These are phyloP conservation scores for Apophysomyces ossiformis DNA, from an alignment of 371 early-diverging fungal species.

Conservation along the genomic window DNA sequence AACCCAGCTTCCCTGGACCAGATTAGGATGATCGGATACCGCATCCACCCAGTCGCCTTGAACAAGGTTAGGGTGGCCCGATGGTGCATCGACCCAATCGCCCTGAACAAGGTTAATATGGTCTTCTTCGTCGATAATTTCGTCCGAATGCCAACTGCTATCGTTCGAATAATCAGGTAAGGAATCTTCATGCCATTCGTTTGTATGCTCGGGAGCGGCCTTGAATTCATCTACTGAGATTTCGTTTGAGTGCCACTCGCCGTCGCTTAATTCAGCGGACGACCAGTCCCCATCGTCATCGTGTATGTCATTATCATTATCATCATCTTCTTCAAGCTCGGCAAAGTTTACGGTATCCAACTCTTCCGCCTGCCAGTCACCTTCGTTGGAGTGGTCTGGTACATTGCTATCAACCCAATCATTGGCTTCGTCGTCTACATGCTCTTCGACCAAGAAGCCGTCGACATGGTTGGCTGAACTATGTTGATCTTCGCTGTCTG, in stretches of 20 bases:
- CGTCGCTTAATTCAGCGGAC: neutral
- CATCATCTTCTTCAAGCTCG: neutral
- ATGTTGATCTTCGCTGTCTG: neutral
- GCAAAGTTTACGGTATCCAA: neutral
- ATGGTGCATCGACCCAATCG: neutral
- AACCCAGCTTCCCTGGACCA: neutral
- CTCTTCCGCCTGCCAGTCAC: neutral
- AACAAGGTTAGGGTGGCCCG: neutral
- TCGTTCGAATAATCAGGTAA: neutral
- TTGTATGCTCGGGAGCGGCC: neutral
- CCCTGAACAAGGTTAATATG: neutral
- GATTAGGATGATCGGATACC: neutral
- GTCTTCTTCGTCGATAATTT: neutral
- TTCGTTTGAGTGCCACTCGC: neutral
- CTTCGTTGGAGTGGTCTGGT: neutral
- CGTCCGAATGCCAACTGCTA: neutral
- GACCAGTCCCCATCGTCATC: neutral
- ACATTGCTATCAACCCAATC: neutral
- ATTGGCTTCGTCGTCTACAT: neutral
- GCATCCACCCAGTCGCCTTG: neutral
- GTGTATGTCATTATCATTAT: neutral
- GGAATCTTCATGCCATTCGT: neutral
- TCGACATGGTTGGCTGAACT: neutral
- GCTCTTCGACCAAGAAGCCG: neutral
- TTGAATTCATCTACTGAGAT: neutral